Evolutionary conservation across 2,329 filamentous ascomycete species (phyloP).

Genomic region (Fusarium chlamydosporum): DNA sequence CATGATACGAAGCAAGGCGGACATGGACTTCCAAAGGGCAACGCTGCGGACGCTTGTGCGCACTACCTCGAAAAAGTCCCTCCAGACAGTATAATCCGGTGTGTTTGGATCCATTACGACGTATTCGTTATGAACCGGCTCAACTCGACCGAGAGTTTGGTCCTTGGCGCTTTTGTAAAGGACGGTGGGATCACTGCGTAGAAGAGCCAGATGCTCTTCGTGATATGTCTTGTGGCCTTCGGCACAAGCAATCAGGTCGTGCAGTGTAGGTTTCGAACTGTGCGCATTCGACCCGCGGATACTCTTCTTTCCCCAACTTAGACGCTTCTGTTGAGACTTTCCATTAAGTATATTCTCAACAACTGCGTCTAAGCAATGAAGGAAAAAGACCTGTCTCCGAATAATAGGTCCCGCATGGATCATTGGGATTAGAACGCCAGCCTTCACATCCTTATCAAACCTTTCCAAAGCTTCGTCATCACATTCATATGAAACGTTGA

Average conservation of each 20-base stretch:
- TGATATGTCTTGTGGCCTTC: not conserved
- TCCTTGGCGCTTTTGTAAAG: not conserved
- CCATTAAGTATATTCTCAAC: not conserved
- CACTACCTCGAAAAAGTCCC: not conserved
- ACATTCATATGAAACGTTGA: conserved; percentile 36
- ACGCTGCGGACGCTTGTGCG: not conserved
- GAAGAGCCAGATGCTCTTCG: not conserved
- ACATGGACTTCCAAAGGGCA: not conserved
- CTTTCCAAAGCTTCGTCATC: not conserved
- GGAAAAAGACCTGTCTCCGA: not conserved
- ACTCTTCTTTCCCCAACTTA: not conserved
- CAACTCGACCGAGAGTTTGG: not conserved
- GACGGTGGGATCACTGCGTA: not conserved
- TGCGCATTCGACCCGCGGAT: not conserved
- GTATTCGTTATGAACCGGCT: not conserved
- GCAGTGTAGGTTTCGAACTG: not conserved
- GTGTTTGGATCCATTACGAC: not conserved
- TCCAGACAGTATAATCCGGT: not conserved
- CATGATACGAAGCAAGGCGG: not conserved
- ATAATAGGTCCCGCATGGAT: not conserved
- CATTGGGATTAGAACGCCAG: not conserved
- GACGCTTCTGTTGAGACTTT: not conserved
- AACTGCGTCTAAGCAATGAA: not conserved
- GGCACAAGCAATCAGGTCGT: not conserved
- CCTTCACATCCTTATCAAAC: not conserved